Base-by-base conservation (phyloP, 179 eudicot genomes). In the Nepenthes alata region DNA sequence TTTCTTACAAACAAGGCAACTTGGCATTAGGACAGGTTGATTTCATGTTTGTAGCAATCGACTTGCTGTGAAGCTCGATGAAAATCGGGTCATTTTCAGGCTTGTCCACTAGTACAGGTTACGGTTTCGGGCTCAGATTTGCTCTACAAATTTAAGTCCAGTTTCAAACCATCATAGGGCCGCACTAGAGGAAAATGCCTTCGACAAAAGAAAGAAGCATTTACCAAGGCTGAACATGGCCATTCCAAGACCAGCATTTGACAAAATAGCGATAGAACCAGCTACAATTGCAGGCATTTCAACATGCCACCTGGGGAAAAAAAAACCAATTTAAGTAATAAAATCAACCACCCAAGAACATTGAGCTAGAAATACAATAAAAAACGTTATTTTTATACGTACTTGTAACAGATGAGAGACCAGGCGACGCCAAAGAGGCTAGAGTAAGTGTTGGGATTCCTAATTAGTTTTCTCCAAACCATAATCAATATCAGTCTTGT, bases 231-330 rank as follows among this genome's bases (percentile, higher is more conserved):
- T 75, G 57, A 79, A 73, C 76, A 70, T 79, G 4, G 78, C 78
- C 84, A 80, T 70, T 8, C 84, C 84, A 6, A 80, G 84, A 15
- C 78, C 80, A 53, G 76, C 61, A 68, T 74, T 47, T 0, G 80
- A 76, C 2, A 80, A 66, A 13, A 76, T 76, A 37, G 51, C 44
- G 6, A 80, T 62, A 2, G 80, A 80, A 13, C 55, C 64, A 5
- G 70, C 73, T 37, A 74, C 63, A 4, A 76, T 76, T 2, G 59
- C 56, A 2, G 80, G 84, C 78, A 76, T 68, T 48, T 73, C 36
- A 54, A 76, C 35, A 14, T 76, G 71, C 61, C 57, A 80, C 74
- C 80, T 80, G 55, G 59, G 59, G 37, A 41, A 50, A 6, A 79
- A 37, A 13, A 7, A 36, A 55, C 25, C 15, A 54, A 13, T 3